These are phyloP conservation scores for Fusarium nygamai DNA, from an alignment of 2,329 filamentous ascomycete species.

Conservation along the genomic window DNA sequence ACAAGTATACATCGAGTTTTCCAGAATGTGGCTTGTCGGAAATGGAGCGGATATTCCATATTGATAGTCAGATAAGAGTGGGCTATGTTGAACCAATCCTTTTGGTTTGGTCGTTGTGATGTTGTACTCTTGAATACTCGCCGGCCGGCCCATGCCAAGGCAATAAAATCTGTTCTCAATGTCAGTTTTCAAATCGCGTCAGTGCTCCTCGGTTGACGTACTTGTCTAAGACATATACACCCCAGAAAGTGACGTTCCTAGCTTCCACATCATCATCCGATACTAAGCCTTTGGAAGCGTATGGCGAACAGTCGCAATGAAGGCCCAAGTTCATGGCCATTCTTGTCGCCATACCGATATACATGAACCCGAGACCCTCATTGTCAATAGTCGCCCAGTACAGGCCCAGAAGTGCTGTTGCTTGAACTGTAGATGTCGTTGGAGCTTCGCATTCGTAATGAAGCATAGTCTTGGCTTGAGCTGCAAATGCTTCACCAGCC, in stretches of 20 bases:
- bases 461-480: not conserved
- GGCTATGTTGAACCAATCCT: not conserved
- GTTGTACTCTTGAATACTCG: constrained; percentile 12
- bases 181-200: not conserved
- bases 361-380: constrained; percentile 6
- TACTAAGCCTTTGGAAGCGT: not conserved
- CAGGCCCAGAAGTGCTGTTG: not conserved
- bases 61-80: not conserved
- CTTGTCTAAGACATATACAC: constrained; percentile 4
- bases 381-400: not conserved
- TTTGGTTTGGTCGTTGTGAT: constrained; percentile 1
- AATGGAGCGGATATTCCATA: not conserved
- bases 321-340: constrained; percentile 13
- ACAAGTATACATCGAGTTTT: not conserved
- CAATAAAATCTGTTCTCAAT: not conserved
- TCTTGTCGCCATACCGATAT: constrained; percentile 2
- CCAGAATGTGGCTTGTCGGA: not conserved
- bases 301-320: not conserved
- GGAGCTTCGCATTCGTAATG: not conserved
- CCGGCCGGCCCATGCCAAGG: not conserved
- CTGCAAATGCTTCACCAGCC: not conserved
- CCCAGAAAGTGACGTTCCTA: constrained; percentile 6
- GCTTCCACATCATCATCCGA: constrained; percentile 2
- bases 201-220: not conserved
- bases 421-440: not conserved